Evolutionary conservation across 352 stramenopile species (phyloP), one percentile per base, ranked within the genome.

Genomic region (Phytophthora pluvialis): DNA sequence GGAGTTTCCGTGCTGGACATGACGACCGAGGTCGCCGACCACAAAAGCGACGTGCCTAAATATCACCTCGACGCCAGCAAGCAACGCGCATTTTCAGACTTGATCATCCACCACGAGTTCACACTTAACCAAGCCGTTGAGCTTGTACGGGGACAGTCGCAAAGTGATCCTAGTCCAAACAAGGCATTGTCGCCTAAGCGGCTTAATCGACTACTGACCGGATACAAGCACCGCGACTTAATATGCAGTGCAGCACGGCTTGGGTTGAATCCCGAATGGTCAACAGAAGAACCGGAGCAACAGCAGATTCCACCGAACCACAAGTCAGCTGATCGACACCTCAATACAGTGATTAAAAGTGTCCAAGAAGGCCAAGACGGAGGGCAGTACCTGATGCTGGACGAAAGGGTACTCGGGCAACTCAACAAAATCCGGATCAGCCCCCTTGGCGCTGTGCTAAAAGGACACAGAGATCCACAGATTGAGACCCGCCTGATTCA

Each of bases 251-350:
- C 47, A 21, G 32, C 47, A 6, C 0, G 3, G 16, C 6, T 55
- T 18, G 47, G 46, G 9, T 9, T 39, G 3, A 15, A 53, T 28
- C 46, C 28, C 10, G 21, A 50, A 35, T 50, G 25, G 43, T 18
- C 43, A 10, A 29, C 33, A 39, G 0, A 9, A 15, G 13, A 51
- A 26, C 46, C n/a, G 3, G n/a, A 40, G 7, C 31, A 44, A 16
- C 47, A 44, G 10, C 32, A 21, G 31, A 15, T 55, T n/a, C 47
- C 47, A 18, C 16, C 31, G 32, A 55, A 55, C 11, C 47, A 55
- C 31, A 42, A 44, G 18, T 33, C 47, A 8, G 47, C 32, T 12
- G 47, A 44, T 46, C 48, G 12, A n/a, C 33, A 39, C 33, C 15
- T 39, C 11, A 39, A n/a, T 10, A 39, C 33, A 39, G 33, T 39